Base-by-base conservation (phyloP, 495 filamentous ascomycete genomes). In the Neurospora sp. region DNA sequence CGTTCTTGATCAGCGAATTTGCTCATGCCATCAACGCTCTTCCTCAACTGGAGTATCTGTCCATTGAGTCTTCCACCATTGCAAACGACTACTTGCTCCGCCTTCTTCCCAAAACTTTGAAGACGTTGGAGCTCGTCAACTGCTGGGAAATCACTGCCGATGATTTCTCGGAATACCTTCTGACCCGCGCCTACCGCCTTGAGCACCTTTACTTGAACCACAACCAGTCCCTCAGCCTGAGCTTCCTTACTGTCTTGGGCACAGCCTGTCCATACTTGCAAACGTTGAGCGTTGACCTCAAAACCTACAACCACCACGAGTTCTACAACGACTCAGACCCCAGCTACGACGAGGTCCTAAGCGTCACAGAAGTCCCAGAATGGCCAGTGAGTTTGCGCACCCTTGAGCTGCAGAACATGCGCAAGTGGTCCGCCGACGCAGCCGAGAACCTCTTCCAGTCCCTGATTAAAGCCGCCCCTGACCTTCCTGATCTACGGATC, bases 391-490 rank as follows among this genome's bases (percentile, higher is more conserved):
- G 82, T 0, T 82, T 97, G 3, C 88, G 87, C 73, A 81, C 84
- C 3, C 85, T 97, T 38, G 92, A 96, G 76, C 81, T 97, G 22
- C 82, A 86, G 14, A 88, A 94, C 42, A 85, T 97, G 71, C 88
- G 91, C 20, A 90, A 92, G 78, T 94, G 90, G 89, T 78, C 82
- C 3, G 81, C 83, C 2, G 79, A 82, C 16, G 86, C 88, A 4
- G 93, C 92, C 1, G 87, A 92, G 73, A 86, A 85, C 31, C 91
- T 97, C 78, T 93, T 97, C 77, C 86, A 84, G 35, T 94, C 91
- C 22, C 83, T 97, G 2, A 84, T 93, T 5, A 84, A 93, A 65
- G 87, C 87, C 38, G 92, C 94, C 0, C 81, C 85, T 2, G 80
- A 82, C 0, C 82, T 97, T 8, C 86, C 80, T 0, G 81, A 89